A percentile compares a stretch with the other conserved stretches of the same genome.
These are phyloP conservation scores for Leptographium wingfieldii DNA, from an alignment of 2,329 filamentous ascomycete species.

Conservation along the genomic window DNA sequence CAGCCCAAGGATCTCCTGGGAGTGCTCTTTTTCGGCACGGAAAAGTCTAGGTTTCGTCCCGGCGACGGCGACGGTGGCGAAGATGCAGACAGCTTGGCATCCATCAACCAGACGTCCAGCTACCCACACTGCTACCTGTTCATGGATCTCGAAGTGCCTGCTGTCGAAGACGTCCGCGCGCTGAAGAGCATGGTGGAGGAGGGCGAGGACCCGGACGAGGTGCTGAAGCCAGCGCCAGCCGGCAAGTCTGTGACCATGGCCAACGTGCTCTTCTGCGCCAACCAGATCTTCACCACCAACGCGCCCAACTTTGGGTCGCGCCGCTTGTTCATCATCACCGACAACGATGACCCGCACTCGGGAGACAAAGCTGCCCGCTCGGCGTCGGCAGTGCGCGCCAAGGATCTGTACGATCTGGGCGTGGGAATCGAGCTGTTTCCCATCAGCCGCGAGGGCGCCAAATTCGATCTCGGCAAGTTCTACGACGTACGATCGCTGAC, in stretches of 20 bases:
- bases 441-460: constrained; percentile 56
- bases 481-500: constrained; percentile 56
- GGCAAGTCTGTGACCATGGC: constrained; percentile 62
- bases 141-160: constrained; percentile 75
- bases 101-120: constrained; percentile 31
- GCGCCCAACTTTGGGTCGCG: constrained; percentile 89
- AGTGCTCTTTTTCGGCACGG: constrained; percentile 79
- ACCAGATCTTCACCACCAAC: constrained; percentile 91
- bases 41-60: constrained; percentile 62
- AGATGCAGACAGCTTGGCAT: constrained; percentile 18
- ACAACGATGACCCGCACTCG: constrained; percentile 76
- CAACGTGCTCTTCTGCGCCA: constrained; percentile 86
- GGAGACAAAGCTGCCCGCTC: constrained; percentile 60
- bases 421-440: constrained; percentile 90
- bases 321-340: constrained; percentile 88
- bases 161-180: constrained; percentile 72
- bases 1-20: constrained; percentile 97
- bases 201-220: constrained; percentile 54
- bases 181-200: constrained; percentile 67
- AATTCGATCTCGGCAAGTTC: constrained; percentile 75
- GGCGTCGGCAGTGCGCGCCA: constrained; percentile 73
- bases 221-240: constrained; percentile 53
- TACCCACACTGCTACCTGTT: constrained; percentile 92
- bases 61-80: not conserved
- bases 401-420: constrained; percentile 88